Base-by-base conservation (phyloP, 805 yeast species). In the Helenozyma baotianmanensis region DNA sequence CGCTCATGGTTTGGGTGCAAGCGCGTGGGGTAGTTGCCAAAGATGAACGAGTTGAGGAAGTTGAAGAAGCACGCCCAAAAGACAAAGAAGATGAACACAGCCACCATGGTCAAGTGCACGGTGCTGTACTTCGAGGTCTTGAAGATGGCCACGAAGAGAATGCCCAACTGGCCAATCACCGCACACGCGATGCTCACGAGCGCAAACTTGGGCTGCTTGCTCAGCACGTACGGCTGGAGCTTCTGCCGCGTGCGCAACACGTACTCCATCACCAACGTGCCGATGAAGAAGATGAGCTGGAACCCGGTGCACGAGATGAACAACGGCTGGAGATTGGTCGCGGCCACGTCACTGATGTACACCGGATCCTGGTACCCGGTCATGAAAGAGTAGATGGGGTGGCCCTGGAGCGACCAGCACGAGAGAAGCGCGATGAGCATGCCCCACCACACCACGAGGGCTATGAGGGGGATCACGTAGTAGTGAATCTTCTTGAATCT, bases 261-360 rank as follows among this genome's bases (percentile, higher is more conserved):
- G 43, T 72, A 74, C 51, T 85, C 95, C 42, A 78, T 64, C 4
- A 74, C 56, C 19, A 83, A 58, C 1, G 88, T 70, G 23, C 84
- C 66, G 23, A 78, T 76, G 43, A 76, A 84, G 45, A 84, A 78
- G 4, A 84, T 60, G 10, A 88, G 94, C 60, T 87, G 95, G 53
- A 78, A 69, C 0, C 80, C 85, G 2, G 85, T 68, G 47, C 95
- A 80, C 12, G 82, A 62, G 23, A 89, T 86, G 58, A 90, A 90
- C 14, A 89, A 58, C 1, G 95, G 95, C 54, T 88, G 83, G 30
- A 87, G 62, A 45, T 78, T 80, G 8, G 95, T 83, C 8, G 97
- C 96, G 3, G 90, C 96, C 31, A 89, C 74, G 50, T 89, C 85
- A 3, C 95, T 82, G 30, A 90, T 76, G 58, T 82, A 90, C 2